These are phyloP conservation scores for Amanita subjunquillea DNA, from an alignment of 768 basidiomycete genomes.

Conservation along the genomic window DNA sequence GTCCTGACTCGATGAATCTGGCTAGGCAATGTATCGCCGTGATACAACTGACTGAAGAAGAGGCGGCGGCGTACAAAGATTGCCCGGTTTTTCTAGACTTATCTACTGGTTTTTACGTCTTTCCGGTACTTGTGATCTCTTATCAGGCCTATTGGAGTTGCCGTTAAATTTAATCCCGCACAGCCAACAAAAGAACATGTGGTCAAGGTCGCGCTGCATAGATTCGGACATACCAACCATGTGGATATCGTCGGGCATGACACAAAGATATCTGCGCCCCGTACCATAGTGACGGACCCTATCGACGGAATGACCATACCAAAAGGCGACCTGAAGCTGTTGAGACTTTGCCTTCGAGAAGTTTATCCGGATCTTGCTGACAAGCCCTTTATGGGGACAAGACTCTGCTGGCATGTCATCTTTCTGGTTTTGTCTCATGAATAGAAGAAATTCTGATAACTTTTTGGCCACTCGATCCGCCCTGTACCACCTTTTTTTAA, in stretches of 20 bases:
- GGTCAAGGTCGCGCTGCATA: slow-evolving; percentile 74
- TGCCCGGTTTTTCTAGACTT: slow-evolving; percentile 71
- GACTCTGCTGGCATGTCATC: slow-evolving; percentile 74
- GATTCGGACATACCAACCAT: slow-evolving; percentile 57
- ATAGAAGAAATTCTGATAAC: neutral
- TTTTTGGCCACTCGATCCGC: neutral
- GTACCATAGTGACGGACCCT: slow-evolving; percentile 58
- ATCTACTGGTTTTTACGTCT: slow-evolving; percentile 66
- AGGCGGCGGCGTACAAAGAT: slow-evolving; percentile 48
- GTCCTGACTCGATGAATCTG: neutral
- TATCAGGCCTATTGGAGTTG: neutral
- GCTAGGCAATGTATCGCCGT: slow-evolving; percentile 70
- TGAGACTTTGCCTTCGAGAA: slow-evolving; percentile 41
- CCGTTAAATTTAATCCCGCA: neutral
- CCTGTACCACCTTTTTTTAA: neutral
- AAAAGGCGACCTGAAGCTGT: slow-evolving; percentile 29
- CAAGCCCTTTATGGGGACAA: slow-evolving; percentile 60
- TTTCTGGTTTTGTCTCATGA: slow-evolving; percentile 2
- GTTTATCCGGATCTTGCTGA: slow-evolving; percentile 73
- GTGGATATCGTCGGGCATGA: slow-evolving; percentile 11
- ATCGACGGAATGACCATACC: slow-evolving; percentile 59
- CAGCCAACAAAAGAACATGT: slow-evolving; percentile 41
- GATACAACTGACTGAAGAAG: slow-evolving; percentile 64
- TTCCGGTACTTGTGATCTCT: slow-evolving; percentile 48
- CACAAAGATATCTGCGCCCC: slow-evolving; percentile 54